A percentile compares a stretch with the other conserved stretches of the same genome.
Conservation (phyloP, 1,284 basidiomycete genomes). For the Austroboletus olivaceoglutinosus region DNA sequence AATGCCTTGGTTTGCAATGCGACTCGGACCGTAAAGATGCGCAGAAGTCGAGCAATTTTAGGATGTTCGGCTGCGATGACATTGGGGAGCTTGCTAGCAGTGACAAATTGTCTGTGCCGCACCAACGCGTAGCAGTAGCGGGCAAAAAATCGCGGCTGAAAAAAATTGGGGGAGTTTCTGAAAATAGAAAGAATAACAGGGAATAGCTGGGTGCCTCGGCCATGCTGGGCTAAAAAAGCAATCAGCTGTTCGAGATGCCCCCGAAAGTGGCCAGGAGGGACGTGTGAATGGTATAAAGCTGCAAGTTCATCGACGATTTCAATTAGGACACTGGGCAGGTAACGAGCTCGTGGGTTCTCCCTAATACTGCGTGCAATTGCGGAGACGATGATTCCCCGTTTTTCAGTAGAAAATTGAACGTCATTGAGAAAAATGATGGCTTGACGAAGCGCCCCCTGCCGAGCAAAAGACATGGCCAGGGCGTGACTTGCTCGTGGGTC, state of each 20-base stretch:
- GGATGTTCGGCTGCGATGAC: conserved; percentile 13
- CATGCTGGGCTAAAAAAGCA: conserved; percentile 17
- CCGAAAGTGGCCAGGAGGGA: conserved; percentile 28
- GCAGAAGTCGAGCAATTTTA: conserved; percentile 9
- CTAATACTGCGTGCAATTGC: conserved; percentile 21
- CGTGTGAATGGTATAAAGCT: conserved; percentile 19
- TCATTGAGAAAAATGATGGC: conserved; percentile 14
- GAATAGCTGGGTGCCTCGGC: conserved; percentile 16
- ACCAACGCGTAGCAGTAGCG: conserved; percentile 22
- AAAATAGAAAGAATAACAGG: conserved; percentile 23
- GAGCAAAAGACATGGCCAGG: conserved; percentile 22
- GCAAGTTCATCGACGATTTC: conserved; percentile 19
- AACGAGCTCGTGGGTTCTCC: conserved; percentile 10
- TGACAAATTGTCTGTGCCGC: conserved; percentile 19
- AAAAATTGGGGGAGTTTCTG: conserved; percentile 15
- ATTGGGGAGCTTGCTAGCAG: conserved; percentile 13
- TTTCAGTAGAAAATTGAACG: conserved; percentile 13
- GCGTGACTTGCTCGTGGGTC: conserved; percentile 1
- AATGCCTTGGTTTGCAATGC: conserved; percentile 11
- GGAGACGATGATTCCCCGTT: conserved; percentile 23
- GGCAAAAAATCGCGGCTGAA: conserved; percentile 23
- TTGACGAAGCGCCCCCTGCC: conserved; percentile 11
- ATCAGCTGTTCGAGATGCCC: conserved; percentile 29
- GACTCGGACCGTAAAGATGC: conserved; percentile 4
- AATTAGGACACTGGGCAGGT: conserved; percentile 9